Evolutionary conservation across 2,329 filamentous ascomycete species (phyloP), one percentile per base, ranked within the genome.

Genomic region (Ophiostoma montium): DNA sequence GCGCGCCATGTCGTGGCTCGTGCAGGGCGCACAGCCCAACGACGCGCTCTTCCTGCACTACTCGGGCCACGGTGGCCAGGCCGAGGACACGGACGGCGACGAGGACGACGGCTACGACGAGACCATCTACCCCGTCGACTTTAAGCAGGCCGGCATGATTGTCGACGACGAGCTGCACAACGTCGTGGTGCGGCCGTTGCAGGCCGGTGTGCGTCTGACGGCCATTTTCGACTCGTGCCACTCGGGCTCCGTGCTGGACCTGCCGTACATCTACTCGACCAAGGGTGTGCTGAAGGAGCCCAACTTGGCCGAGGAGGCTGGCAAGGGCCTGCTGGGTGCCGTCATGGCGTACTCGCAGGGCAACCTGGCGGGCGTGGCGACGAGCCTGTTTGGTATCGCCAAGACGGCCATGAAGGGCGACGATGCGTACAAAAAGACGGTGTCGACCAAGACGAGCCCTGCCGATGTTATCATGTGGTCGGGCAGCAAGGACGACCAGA

Each of bases 401-500:
- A 39, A 41, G 13, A 47, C 49, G 30, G 52, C 52, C 16, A 80
- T 94, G 69, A 95, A 94, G 71, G 89, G 90, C 57, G 75, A 92
- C 51, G 81, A 87, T n/a, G 82, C 82, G 7, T 83, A 89, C 64
- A 77, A 88, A 67, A 82, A 82, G 61, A 80, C 88, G 46, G 68
- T 89, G 56, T 75, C 83, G 56, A 95, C 90, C 38, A 95, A 95
- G 73, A 95, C 90, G 11, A 92, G 85, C 44, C 84, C 89, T 1
- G 92, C 92, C 41, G 92, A 96, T 65, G 90, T 98, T 41, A 76
- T 96, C 62, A 95, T 96, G 87, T 92, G 89, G 79, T 94, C 87
- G 49, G 92, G 92, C 50, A 94, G 86, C 70, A 96, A 96, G 66
- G 92, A 96, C 62, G 80, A 85, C 57, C 92, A 98, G 68, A 98